Percentiles rank a stretch among this genome's conserved stretches.
These are phyloP conservation scores for Dysphania ambrosioides DNA, from an alignment of 148 eudicot genomes.

Conservation along the genomic window DNA sequence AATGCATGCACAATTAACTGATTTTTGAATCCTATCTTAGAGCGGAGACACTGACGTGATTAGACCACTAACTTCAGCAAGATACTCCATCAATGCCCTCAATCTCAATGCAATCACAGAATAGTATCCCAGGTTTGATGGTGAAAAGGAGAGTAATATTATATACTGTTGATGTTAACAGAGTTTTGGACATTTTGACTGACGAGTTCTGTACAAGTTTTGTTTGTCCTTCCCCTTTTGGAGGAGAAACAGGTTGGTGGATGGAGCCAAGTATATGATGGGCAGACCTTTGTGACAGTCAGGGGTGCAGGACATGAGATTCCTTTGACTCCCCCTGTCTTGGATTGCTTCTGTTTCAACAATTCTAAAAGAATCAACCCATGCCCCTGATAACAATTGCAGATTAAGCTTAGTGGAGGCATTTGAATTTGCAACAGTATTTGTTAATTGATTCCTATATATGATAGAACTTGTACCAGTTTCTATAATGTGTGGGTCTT, in stretches of 20 bases:
- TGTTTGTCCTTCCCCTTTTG: background rate
- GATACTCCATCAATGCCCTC: slow-evolving; percentile 39
- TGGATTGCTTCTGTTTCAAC: slow-evolving; percentile 28
- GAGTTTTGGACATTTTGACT: background rate
- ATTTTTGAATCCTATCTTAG: background rate
- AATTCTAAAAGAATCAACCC: slow-evolving; percentile 28
- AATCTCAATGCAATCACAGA: slow-evolving; percentile 33
- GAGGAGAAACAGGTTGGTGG: slow-evolving; percentile 26
- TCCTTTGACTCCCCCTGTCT: slow-evolving; percentile 30
- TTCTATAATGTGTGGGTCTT: background rate
- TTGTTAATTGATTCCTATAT: too few species aligned
- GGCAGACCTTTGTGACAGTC: slow-evolving; percentile 35
- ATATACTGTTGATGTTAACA: background rate
- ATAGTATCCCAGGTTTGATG: slow-evolving; percentile 49
- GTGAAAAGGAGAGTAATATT: slow-evolving; percentile 28
- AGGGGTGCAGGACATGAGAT: slow-evolving; percentile 40
- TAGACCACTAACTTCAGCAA: slow-evolving; percentile 41
- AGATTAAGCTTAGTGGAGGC: background rate
- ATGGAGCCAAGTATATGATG: slow-evolving; percentile 35
- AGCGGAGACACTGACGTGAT: slow-evolving; percentile 42
- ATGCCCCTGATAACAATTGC: slow-evolving; percentile 32
- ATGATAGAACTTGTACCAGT: background rate
- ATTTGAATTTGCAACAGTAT: background rate
- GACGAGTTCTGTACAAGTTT: background rate
- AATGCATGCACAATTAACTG: background rate